Conservation (phyloP, 2,329 filamentous ascomycete genomes). For the Phialophora verrucosa region DNA sequence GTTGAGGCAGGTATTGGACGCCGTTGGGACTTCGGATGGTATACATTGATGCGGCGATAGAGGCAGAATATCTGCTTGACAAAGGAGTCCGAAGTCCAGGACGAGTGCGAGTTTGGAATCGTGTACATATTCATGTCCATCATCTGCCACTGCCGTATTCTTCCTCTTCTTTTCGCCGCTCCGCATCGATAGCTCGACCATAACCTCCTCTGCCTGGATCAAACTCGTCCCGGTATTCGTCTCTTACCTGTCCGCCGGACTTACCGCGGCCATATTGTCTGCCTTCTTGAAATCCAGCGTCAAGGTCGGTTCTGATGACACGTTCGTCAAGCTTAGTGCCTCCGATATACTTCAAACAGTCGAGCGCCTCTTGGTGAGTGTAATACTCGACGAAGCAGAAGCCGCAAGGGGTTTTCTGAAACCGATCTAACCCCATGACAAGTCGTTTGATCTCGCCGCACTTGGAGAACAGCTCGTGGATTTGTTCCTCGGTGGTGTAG, state of each 20-base stretch:
- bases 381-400: slow-evolving; percentile 99
- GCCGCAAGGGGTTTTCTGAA: slow-evolving; percentile 96
- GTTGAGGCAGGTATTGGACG: slow-evolving; percentile 71
- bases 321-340: slow-evolving; percentile 98
- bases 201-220: slow-evolving; percentile 92
- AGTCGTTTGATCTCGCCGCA: slow-evolving; percentile 95
- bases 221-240: slow-evolving; percentile 97
- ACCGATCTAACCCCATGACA: slow-evolving; percentile 96
- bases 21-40: slow-evolving; percentile 39
- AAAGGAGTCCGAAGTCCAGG: background rate
- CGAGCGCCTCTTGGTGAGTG: slow-evolving; percentile 93
- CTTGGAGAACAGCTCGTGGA: slow-evolving; percentile 95
- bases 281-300: slow-evolving; percentile 94
- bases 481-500: slow-evolving; percentile 98
- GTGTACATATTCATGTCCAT: slow-evolving; percentile 9
- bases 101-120: background rate
- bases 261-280: slow-evolving; percentile 95
- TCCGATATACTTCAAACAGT: slow-evolving; percentile 98
- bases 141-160: slow-evolving; percentile 60
- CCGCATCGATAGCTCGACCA: slow-evolving; percentile 75
- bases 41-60: slow-evolving; percentile 11
- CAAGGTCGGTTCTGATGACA: slow-evolving; percentile 91
- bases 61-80: background rate
- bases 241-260: slow-evolving; percentile 93
- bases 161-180: slow-evolving; percentile 63